A percentile compares a stretch with the other conserved stretches of the same genome.
Conservation (phyloP, 768 basidiomycete genomes). For the Pulveroboletus ravenelii region DNA sequence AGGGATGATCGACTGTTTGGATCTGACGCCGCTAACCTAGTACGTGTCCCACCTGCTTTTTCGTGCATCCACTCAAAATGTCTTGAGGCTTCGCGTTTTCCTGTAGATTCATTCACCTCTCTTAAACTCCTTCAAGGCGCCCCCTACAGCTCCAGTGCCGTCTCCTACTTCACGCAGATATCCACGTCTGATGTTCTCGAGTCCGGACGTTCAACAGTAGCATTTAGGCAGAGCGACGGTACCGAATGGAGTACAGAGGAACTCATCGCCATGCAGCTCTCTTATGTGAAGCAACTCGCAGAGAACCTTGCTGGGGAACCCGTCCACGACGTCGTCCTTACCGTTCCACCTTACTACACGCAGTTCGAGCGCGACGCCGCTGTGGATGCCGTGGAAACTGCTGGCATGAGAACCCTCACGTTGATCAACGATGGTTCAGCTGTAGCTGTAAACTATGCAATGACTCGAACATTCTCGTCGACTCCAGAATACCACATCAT, state of each 20-base stretch:
- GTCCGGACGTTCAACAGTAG: constrained; percentile 57
- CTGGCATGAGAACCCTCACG: constrained; percentile 78
- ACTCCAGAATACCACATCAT: constrained; percentile 81
- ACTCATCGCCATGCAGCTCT: constrained; percentile 89
- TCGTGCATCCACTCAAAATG: background rate
- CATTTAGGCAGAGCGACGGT: constrained; percentile 55
- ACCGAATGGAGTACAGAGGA: constrained; percentile 83
- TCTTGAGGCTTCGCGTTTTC: constrained; percentile 83
- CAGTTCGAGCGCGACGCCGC: constrained; percentile 91
- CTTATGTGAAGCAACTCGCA: constrained; percentile 86
- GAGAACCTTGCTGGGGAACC: constrained; percentile 70
- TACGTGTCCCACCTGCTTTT: constrained; percentile 39
- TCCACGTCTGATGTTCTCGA: constrained; percentile 48
- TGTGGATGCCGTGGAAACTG: constrained; percentile 86
- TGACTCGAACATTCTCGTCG: constrained; percentile 81
- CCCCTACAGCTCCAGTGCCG: constrained; percentile 53
- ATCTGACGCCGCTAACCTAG: constrained; percentile 81
- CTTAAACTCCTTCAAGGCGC: constrained; percentile 81
- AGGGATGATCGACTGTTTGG: constrained; percentile 87
- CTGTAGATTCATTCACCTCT: constrained; percentile 78
- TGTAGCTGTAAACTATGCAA: constrained; percentile 96
- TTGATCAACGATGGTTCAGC: constrained; percentile 92
- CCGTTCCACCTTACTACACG: constrained; percentile 86
- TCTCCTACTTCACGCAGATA: constrained; percentile 55
- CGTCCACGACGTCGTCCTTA: constrained; percentile 80